These are phyloP conservation scores for Xylaria digitata DNA, from an alignment of 2,329 filamentous ascomycete genomes.

Conservation along the genomic window DNA sequence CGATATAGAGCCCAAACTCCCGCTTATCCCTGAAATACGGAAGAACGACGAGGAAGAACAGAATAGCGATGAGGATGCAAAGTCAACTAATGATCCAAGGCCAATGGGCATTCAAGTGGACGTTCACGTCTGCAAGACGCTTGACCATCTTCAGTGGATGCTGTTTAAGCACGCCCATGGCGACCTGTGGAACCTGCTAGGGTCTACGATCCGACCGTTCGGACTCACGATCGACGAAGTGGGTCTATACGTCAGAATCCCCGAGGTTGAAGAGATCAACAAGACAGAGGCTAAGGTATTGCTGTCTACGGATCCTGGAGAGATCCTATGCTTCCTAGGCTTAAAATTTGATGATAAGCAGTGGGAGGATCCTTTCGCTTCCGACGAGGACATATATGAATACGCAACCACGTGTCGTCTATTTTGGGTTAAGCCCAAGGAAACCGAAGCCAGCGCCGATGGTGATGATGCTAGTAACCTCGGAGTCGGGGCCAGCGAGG, in stretches of 20 bases:
- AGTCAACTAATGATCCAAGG: constrained; percentile 11
- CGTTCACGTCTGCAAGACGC: constrained; percentile 63
- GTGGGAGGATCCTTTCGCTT: constrained; percentile 68
- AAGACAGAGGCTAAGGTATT: constrained; percentile 68
- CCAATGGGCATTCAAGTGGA: constrained; percentile 75
- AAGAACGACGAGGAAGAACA: background rate
- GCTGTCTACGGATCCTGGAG: constrained; percentile 66
- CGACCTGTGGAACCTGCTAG: constrained; percentile 75
- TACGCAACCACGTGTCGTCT: constrained; percentile 70
- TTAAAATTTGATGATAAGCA: constrained; percentile 58
- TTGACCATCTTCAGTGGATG: constrained; percentile 67
- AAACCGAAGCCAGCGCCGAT: background rate
- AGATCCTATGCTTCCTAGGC: constrained; percentile 72
- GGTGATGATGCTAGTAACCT: background rate
- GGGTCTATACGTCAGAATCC: constrained; percentile 73
- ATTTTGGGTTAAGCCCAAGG: constrained; percentile 59
- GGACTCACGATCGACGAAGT: constrained; percentile 74
- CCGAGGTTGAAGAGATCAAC: constrained; percentile 72
- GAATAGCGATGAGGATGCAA: constrained; percentile 29
- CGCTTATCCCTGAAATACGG: background rate
- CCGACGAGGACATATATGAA: constrained; percentile 67
- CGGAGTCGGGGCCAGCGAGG: background rate
- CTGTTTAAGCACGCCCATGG: constrained; percentile 77
- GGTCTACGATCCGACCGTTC: constrained; percentile 69
- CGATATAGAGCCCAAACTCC: background rate